A percentile compares a stretch with the other conserved stretches of the same genome.
Conservation (phyloP, 352 stramenopile genomes). For the Globisporangium irregulare region DNA sequence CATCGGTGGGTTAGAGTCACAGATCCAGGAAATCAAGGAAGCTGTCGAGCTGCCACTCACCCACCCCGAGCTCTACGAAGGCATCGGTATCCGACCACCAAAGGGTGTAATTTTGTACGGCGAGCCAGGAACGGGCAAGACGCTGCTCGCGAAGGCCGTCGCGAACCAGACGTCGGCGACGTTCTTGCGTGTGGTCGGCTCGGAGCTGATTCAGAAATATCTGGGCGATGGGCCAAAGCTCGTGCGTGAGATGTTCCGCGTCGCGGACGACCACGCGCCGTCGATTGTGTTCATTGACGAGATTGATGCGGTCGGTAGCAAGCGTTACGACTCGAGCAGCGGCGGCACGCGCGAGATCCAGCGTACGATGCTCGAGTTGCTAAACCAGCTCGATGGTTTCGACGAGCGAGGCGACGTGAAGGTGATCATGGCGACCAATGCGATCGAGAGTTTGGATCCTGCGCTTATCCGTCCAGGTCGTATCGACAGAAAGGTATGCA, state of each 20-base stretch:
- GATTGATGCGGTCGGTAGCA: conserved; percentile 99
- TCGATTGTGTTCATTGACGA: conserved; percentile 99
- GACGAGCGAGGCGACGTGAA: conserved; percentile 99
- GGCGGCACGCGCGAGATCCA: conserved; percentile 99
- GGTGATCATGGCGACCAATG: conserved; percentile 99
- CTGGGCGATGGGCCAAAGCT: conserved; percentile 99
- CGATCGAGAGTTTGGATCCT: conserved; percentile 98
- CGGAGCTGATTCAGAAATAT: conserved; percentile 99
- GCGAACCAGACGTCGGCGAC: conserved; percentile 99
- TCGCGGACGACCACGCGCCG: conserved; percentile 97
- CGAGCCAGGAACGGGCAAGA: conserved; percentile 99
- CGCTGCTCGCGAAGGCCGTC: conserved; percentile 99
- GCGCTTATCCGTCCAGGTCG: conserved; percentile 98
- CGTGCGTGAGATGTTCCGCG: conserved; percentile 98
- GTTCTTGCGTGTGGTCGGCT: conserved; percentile 99
- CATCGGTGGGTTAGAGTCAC: conserved; percentile 98
- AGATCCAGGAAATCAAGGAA: conserved; percentile 96
- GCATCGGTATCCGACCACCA: conserved; percentile 97
- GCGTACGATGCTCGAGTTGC: conserved; percentile 99
- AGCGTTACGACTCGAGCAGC: conserved; percentile 98
- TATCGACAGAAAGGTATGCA: conserved; percentile 97
- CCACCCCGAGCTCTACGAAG: conserved; percentile 99
- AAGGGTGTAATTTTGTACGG: conserved; percentile 99
- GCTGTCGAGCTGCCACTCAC: conserved; percentile 97
- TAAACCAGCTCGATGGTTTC: conserved; percentile 99